Evolutionary conservation across 352 stramenopile species (phyloP), one percentile per base, ranked within the genome.

Genomic region (Phytophthora pluvialis): DNA sequence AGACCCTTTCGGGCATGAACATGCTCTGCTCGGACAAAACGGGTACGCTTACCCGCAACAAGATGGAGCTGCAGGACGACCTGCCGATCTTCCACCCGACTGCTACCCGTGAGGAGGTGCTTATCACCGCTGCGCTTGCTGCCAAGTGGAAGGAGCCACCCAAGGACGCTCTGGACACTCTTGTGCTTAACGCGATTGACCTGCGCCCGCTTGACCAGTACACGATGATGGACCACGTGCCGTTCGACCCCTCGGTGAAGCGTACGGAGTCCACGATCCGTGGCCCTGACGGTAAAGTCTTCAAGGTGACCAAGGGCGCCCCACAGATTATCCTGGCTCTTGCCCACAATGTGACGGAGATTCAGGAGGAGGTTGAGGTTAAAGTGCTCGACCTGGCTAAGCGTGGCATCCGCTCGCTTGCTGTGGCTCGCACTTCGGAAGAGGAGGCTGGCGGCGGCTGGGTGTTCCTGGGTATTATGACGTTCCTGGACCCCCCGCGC

Each of bases 11-110:
- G 26, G 77, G 81, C 18, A 98, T 98, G 88, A 90, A 91, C 70
- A 90, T 98, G 71, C 78, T 99, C 13, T 99, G 94, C 76, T 97
- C 88, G 21, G 97, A 99, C 79, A 99, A 98, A 80, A 99, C 95
- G 9, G 95, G 93, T 35, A 98, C 94, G 45, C 83, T 98, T 29
- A 99, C 96, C 15, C 82, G 94, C 56, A 97, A 98, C 78, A 97
- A 98, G 75, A 94, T 99, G 75, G 85, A 97, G 47, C 75, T 98
- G 31, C 90, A 98, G 75, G 89, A 97, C 40, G 92, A 98, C 54
- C 75, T 96, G 28, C 89, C 93, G 2, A 92, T 97, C 56, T 97
- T 95, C 71, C 81, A 84, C 53, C 76, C 79, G 8, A 80, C 75
- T 33, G 83, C 86, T 21, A 96, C 74, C 25, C 85, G 94, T 33